A percentile compares a stretch with the other conserved stretches of the same genome.
phyloP scores from a whole-genome alignment of 768 basidiomycete genomes.

The Trametes gibbosa region DNA sequence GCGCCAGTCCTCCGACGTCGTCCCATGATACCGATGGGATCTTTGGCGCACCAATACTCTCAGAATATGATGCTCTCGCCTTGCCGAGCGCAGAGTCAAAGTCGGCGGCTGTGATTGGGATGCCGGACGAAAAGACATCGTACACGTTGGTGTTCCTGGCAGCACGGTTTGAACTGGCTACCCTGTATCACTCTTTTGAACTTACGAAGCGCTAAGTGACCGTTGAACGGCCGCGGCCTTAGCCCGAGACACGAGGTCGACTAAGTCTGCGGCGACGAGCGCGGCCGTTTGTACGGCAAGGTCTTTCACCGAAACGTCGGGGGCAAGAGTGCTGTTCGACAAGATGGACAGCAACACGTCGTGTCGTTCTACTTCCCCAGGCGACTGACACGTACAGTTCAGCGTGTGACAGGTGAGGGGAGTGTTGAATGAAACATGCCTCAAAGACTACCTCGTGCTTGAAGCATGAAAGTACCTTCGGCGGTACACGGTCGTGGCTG shows the following conservation, averaged over 20 bases:
- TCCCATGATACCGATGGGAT: slow-evolving; percentile 97
- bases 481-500: slow-evolving; percentile 62
- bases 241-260: slow-evolving; percentile 62
- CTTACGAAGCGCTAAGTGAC: slow-evolving; percentile 37
- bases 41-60: slow-evolving; percentile 94
- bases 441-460: slow-evolving; percentile 82
- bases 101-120: slow-evolving; percentile 55
- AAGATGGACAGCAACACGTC: slow-evolving; percentile 54
- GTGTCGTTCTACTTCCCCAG: slow-evolving; percentile 71
- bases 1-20: slow-evolving; percentile 89
- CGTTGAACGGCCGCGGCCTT: slow-evolving; percentile 54
- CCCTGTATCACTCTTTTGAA: background rate
- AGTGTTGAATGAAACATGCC: slow-evolving; percentile 37
- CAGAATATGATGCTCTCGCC: slow-evolving; percentile 77
- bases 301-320: slow-evolving; percentile 73
- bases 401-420: background rate
- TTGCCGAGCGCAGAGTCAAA: slow-evolving; percentile 70
- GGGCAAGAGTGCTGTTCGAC: slow-evolving; percentile 43
- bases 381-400: slow-evolving; percentile 51
- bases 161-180: background rate
- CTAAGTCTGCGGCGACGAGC: slow-evolving; percentile 78
- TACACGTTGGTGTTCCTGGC: slow-evolving; percentile 18
- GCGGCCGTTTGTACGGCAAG: slow-evolving; percentile 91
- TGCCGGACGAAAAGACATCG: slow-evolving; percentile 35
- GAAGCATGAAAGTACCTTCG: slow-evolving; percentile 65